Evolutionary conservation across 179 eudicot genomes (phyloP), one percentile per base, ranked within the genome.

Genomic region (Spergularia azorica): DNA sequence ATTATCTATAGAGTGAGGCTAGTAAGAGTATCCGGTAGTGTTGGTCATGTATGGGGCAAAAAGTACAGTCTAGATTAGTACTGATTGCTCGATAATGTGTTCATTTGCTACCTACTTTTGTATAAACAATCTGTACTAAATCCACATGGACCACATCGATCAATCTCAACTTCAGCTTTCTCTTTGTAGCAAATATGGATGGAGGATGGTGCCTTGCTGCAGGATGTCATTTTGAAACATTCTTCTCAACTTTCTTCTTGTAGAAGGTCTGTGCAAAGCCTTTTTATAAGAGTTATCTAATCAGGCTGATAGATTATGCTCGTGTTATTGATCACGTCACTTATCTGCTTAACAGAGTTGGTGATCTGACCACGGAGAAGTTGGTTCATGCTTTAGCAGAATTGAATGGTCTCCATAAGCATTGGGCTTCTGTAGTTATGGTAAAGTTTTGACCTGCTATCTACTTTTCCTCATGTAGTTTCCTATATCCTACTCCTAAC

Each of bases 371-470:
- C 46, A 83, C 75, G 69, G 93, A 83, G 79, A 78, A 55, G 67
- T 82, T 81, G 65, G 85, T 73, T 71, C 74, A 73, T 43, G 89
- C 87, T 55, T 77, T 93, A 48, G 78, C 83, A 62, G 88, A 88
- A 78, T 77, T 91, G 75, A 87, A 78, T 85, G 84, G 75, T 74
- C 68, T 81, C 58, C 87, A 74, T 56, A 86, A 72, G 63, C 67
- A 78, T 54, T 95, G 97, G 97, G 84, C 87, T 74, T 78, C 87
- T 76, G 83, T 83, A 48, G 84, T 90, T 79, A 77, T 86, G 97
- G 98, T 94, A 72, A 86, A 85, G 43, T 68, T 66, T 70, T 39
- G 63, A 62, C 32, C 67, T 70, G 77, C 60, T 61, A 32, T 51
- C 36, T 65, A 17, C 77, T 26, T 50, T 50, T 18, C 32, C 77